phyloP scores from a whole-genome alignment of 1,284 basidiomycete species.

The Fistulinella staudtii region DNA sequence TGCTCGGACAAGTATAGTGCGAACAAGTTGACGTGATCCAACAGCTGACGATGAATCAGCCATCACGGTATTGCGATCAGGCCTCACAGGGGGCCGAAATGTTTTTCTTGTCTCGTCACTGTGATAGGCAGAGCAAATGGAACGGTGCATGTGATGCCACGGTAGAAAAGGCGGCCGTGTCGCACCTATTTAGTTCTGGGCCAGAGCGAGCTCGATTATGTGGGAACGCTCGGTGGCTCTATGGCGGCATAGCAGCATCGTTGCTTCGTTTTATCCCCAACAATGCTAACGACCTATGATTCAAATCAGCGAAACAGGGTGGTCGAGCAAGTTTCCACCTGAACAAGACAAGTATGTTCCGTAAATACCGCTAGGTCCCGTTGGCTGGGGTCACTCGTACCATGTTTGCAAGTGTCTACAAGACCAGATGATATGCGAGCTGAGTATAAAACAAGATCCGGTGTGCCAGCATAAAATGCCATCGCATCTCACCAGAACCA shows the following conservation, averaged over 20 bases:
- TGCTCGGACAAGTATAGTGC: background rate
- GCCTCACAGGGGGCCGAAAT: too few relatives aligned
- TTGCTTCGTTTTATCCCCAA: too few relatives aligned
- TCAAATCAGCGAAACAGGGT: too few relatives aligned
- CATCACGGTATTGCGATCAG: background rate
- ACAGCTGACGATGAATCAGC: background rate
- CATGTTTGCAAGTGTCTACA: background rate
- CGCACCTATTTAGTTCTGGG: background rate
- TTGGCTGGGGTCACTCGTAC: background rate
- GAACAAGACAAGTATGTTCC: too few relatives aligned
- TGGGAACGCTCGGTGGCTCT: background rate
- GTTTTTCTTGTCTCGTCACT: background rate
- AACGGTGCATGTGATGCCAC: background rate
- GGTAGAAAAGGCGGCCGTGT: background rate
- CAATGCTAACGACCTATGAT: too few relatives aligned
- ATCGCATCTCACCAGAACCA: background rate
- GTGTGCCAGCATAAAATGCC: background rate
- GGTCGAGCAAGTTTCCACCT: too few relatives aligned
- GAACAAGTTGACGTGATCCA: background rate
- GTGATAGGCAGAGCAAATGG: background rate
- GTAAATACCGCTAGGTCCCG: background rate
- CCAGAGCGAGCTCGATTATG: background rate
- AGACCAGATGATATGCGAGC: background rate
- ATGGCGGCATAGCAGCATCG: constrained; percentile 4
- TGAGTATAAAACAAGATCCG: constrained; percentile 9